phyloP scores from a whole-genome alignment of 768 basidiomycete species.

The Collybia mongolica region DNA sequence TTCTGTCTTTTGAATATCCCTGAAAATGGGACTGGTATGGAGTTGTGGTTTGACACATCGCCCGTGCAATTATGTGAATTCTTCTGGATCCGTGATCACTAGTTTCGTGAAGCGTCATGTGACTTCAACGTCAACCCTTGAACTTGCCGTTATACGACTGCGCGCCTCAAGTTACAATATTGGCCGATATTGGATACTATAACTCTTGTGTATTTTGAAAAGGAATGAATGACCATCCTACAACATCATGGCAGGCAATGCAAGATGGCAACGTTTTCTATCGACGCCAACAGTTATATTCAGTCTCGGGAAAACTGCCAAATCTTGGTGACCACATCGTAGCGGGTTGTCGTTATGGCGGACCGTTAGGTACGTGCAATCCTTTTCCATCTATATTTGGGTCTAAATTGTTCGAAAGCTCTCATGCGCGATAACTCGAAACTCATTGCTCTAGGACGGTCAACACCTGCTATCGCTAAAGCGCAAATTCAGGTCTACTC shows the following conservation, averaged over 20 bases:
- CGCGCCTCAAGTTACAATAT: background rate
- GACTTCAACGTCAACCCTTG: background rate
- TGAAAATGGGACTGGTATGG: too few species aligned
- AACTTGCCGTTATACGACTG: background rate
- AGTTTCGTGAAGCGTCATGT: too few species aligned
- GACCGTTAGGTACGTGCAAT: conserved; percentile 72
- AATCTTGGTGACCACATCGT: conserved; percentile 78
- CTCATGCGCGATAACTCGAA: conserved; percentile 85
- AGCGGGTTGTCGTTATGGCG: conserved; percentile 82
- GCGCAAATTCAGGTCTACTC: conserved; percentile 89
- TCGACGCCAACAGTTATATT: conserved; percentile 79
- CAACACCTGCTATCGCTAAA: conserved; percentile 58
- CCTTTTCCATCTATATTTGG: background rate
- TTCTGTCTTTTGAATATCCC: too few species aligned
- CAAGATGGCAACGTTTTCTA: conserved; percentile 87
- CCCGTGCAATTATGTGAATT: too few species aligned
- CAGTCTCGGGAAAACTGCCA: conserved; percentile 74
- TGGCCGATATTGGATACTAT: conserved; percentile 16
- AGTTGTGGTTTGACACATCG: too few species aligned
- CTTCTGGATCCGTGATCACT: too few species aligned
- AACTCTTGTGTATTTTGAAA: too few species aligned
- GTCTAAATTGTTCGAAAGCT: conserved; percentile 43
- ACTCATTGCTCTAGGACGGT: conserved; percentile 66
- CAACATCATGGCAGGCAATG: conserved; percentile 89
- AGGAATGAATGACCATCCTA: conserved; percentile 65